Percentiles rank a stretch among this genome's conserved stretches.
phyloP scores from a whole-genome alignment of 2,329 filamentous ascomycete genomes.

The Acephala macrosclerotiorum region DNA sequence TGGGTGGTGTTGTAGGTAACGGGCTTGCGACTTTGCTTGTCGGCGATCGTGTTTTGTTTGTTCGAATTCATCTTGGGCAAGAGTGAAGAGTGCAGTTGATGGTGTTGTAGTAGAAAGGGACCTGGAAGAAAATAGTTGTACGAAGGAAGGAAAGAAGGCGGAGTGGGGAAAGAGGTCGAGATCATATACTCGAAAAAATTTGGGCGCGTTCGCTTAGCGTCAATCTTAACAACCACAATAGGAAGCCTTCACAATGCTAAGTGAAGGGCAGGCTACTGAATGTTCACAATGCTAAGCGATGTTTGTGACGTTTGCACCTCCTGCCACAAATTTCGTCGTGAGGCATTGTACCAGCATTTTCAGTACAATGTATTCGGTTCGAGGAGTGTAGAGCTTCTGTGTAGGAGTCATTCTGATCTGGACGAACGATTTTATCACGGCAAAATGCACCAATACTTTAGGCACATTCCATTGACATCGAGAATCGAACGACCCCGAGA shows the following conservation, averaged over 20 bases:
- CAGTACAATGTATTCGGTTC: too few relatives aligned
- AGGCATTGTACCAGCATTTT: too few relatives aligned
- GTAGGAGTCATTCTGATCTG: too few relatives aligned
- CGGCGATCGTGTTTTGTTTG: neutral
- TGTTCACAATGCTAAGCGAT: too few relatives aligned
- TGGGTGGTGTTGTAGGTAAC: neutral
- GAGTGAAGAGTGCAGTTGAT: neutral
- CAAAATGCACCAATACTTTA: neutral
- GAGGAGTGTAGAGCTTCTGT: too few relatives aligned
- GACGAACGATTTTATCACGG: neutral
- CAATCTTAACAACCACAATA: neutral
- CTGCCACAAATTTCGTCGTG: too few relatives aligned
- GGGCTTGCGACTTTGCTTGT: neutral
- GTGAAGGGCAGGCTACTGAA: neutral
- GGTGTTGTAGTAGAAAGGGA: neutral
- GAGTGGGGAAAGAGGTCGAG: neutral
- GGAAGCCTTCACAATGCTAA: neutral
- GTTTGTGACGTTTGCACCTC: too few relatives aligned
- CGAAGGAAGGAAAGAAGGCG: neutral
- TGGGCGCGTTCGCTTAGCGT: neutral
- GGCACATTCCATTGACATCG: neutral
- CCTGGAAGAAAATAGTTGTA: neutral
- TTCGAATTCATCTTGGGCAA: neutral
- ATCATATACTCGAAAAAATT: neutral
- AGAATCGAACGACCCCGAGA: neutral